Evolutionary conservation across 2,329 filamentous ascomycete genomes (phyloP).

Genomic region (Aspergillus sojae): DNA sequence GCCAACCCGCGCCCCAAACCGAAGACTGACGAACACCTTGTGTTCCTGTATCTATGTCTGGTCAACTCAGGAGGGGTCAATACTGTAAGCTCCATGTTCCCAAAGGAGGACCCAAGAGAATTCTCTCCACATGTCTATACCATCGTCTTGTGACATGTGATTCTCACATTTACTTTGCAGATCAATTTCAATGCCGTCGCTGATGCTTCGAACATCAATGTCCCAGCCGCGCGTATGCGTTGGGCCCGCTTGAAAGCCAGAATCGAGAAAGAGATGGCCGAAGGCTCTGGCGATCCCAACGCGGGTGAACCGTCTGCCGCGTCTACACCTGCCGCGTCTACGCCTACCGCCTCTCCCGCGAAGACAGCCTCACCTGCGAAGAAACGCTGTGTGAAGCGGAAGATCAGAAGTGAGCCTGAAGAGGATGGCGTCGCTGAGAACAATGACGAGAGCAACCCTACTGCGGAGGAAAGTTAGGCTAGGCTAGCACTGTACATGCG

Average conservation of each 20-base stretch:
- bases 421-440: neutral
- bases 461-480: neutral
- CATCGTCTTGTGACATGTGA: neutral
- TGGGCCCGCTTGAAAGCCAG: constrained; percentile 18
- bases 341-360: neutral
- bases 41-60: constrained; percentile 48
- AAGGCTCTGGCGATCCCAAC: constrained; percentile 13
- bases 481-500: neutral
- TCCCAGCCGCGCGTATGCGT: constrained; percentile 20
- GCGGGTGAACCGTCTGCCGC: constrained; percentile 1
- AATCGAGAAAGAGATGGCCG: constrained; percentile 10
- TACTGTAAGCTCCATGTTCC: constrained; percentile 32
- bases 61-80: constrained; percentile 40
- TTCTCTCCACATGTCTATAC: neutral
- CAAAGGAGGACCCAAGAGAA: neutral
- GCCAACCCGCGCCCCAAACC: constrained; percentile 37
- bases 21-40: constrained; percentile 42
- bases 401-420: neutral
- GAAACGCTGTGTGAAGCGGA: neutral
- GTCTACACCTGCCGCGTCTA: neutral
- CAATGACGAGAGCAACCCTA: neutral
- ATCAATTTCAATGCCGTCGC: constrained; percentile 41
- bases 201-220: constrained; percentile 17
- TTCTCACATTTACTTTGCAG: constrained; percentile 20
- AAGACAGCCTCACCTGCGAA: neutral